These are phyloP conservation scores for Camelina sativa DNA, from an alignment of 345 rosid species.

Conservation along the genomic window DNA sequence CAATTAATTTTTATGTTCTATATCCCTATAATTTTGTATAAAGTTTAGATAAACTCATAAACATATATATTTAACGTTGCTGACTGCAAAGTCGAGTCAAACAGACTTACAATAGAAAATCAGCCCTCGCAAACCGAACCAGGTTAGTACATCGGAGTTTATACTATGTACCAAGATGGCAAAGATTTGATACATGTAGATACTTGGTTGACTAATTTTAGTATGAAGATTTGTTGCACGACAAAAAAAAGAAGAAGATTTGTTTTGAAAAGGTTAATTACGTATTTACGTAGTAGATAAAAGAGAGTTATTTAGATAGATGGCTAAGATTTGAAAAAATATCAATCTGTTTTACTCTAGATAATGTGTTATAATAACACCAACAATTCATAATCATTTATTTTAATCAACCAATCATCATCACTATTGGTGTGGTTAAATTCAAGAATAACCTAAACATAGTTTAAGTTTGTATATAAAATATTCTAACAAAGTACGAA, in stretches of 20 bases:
- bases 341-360: neutral
- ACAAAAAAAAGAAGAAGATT: too few relatives aligned
- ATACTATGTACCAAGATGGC: too few relatives aligned
- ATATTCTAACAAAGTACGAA: neutral
- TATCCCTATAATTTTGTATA: neutral
- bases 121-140: neutral
- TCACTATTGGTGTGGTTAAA: neutral
- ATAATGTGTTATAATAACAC: neutral
- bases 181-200: neutral
- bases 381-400: neutral
- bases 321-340: neutral
- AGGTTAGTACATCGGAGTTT: neutral
- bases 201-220: constrained; percentile 17
- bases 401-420: neutral
- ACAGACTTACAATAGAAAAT: neutral
- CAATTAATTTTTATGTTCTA: neutral
- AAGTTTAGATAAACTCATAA: neutral
- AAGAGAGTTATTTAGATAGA: neutral
- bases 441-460: neutral
- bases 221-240: neutral
- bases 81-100: constrained; percentile 10
- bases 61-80: constrained; percentile 4
- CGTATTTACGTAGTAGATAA: too few relatives aligned
- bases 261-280: too few relatives aligned
- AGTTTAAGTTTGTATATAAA: neutral